Evolutionary conservation across 73 alveolate species (phyloP).

Genomic region (Blepharisma stoltei): DNA sequence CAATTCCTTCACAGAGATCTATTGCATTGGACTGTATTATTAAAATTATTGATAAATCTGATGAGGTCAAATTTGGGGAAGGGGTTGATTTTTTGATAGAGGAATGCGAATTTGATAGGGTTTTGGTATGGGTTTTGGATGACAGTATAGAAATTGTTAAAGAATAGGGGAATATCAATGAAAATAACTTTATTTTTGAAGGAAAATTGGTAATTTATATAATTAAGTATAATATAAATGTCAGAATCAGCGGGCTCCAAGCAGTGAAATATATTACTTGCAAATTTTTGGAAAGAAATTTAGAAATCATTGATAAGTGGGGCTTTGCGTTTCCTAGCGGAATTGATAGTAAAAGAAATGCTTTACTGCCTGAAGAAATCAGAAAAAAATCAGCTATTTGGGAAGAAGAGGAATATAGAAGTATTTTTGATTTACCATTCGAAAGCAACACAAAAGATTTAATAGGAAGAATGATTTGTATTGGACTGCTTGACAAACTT

Average conservation of each 20-base stretch:
- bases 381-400: not conserved
- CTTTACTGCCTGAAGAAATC: not conserved
- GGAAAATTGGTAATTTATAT: no score
- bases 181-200: no score
- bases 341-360: not conserved
- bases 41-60: not conserved
- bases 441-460: not conserved
- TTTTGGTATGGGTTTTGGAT: not conserved
- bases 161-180: no score
- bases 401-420: slow-evolving; percentile 18
- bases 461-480: not conserved
- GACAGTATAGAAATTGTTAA: no score
- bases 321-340: not conserved
- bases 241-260: not conserved
- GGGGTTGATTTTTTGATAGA: not conserved
- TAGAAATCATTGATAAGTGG: not conserved
- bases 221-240: slow-evolving; percentile 20
- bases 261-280: not conserved
- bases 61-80: not conserved
- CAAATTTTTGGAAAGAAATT: not conserved
- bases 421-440: not conserved
- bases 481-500: not conserved
- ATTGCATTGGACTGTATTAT: not conserved
- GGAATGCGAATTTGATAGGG: slow-evolving; percentile 16
- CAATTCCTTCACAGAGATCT: not conserved